Base-by-base conservation (phyloP, 352 stramenopile species). In the Globisporangium nunn region DNA sequence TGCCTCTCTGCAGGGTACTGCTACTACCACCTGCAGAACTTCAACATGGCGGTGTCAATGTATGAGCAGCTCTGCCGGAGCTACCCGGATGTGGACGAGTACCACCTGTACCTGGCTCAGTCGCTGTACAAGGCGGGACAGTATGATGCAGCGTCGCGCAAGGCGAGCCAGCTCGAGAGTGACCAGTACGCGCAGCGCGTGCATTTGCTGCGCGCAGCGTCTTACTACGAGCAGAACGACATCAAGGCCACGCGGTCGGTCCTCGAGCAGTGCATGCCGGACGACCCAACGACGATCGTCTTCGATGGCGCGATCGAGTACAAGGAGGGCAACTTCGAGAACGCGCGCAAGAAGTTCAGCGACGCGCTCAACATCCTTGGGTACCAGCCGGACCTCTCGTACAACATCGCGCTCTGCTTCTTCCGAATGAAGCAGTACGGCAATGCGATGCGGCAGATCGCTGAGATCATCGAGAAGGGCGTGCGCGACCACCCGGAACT, bases 151-250 rank as follows among this genome's bases (percentile, higher is more conserved):
- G 82, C 80, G 48, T 90, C 82, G 8, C 82, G 82, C 56, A 87
- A 87, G 58, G 80, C 81, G 14, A 91, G 81, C 55, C 83, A 92
- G 52, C 68, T 96, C 14, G 84, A 93, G 53, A 87, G 76, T 52
- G 82, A 92, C 33, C 87, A 97, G 61, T 92, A 95, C 60, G 69
- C 74, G 29, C 87, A 96, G 69, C 86, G 89, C 18, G 78, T 92
- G 35, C 71, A 86, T 46, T 63, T 96, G 53, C 75, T 97, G 39
- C 84, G 96, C 61, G 88, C 90, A 1, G 81, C 91, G 10, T 91
- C 97, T 17, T 97, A 98, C 76, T 98, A 98, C 73, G 94, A 98
- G 66, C 85, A 98, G 66, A 96, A 98, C 71, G 92, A 98, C 53
- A 75, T 98, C 45, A 81, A 81, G 35, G 88, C 78, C 17, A 97